phyloP scores from a whole-genome alignment of 768 basidiomycete species.

The Boletus edulis region DNA sequence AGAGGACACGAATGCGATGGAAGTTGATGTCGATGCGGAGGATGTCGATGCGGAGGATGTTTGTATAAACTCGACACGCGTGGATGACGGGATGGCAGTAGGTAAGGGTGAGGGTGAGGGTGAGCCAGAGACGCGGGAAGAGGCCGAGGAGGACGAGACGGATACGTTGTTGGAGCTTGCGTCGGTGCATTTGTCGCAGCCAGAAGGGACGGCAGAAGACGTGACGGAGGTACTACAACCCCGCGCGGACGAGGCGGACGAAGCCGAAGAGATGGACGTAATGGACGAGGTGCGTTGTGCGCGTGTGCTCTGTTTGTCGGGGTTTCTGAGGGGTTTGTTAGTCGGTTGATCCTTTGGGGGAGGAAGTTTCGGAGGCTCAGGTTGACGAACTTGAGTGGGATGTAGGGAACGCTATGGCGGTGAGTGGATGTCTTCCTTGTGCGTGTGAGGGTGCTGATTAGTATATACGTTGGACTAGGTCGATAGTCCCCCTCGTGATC shows the following conservation, averaged over 20 bases:
- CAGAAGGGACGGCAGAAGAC: background rate
- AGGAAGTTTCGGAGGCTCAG: background rate
- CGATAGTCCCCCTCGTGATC: background rate
- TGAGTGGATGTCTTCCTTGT: background rate
- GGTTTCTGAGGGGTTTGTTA: conserved; percentile 2
- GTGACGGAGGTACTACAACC: background rate
- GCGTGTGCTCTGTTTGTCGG: background rate
- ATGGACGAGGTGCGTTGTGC: conserved; percentile 10
- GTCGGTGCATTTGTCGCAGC: conserved; percentile 21
- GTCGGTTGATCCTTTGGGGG: background rate
- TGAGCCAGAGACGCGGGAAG: background rate
- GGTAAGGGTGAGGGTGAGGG: background rate
- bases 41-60: background rate
- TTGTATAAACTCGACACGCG: background rate
- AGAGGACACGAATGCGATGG: background rate
- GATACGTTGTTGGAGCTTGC: conserved; percentile 24
- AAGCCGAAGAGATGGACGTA: background rate
- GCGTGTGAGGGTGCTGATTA: background rate
- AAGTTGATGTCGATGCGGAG: background rate
- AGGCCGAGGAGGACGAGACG: conserved; percentile 7
- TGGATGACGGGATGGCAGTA: background rate
- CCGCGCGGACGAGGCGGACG: background rate
- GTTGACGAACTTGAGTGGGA: background rate
- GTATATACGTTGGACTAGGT: background rate
- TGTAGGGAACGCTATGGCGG: background rate